These are phyloP conservation scores for Hericium coralloides DNA, from an alignment of 768 basidiomycete species.

Conservation along the genomic window DNA sequence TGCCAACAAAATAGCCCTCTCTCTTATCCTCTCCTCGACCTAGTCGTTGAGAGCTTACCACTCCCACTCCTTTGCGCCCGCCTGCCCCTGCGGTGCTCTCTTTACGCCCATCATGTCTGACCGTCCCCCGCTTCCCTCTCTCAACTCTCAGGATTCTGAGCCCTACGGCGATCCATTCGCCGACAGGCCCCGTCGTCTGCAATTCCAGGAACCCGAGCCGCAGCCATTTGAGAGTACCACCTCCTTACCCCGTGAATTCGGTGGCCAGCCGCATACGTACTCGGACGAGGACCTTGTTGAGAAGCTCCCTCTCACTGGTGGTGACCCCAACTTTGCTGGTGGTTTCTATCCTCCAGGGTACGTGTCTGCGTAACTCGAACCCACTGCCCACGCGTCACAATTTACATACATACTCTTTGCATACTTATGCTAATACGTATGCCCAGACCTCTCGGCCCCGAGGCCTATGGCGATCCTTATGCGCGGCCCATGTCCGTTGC, in stretches of 20 bases:
- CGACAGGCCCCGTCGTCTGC: conserved; percentile 53
- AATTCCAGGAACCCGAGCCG: conserved; percentile 50
- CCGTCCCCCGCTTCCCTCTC: conserved; percentile 19
- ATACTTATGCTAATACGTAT: no score
- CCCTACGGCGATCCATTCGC: conserved; percentile 60
- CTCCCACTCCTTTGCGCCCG: background rate
- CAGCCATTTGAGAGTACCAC: conserved; percentile 52
- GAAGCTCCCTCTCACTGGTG: conserved; percentile 65
- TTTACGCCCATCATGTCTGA: conserved; percentile 16
- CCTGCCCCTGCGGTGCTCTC: background rate
- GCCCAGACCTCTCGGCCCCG: conserved; percentile 38
- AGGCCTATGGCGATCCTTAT: conserved; percentile 61
- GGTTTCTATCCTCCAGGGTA: conserved; percentile 74
- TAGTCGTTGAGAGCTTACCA: background rate
- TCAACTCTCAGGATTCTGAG: conserved; percentile 28
- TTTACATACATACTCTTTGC: no score
- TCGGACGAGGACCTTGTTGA: conserved; percentile 68
- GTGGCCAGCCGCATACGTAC: conserved; percentile 29
- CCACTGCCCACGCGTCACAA: background rate
- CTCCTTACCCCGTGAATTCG: conserved; percentile 46
- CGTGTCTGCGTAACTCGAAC: conserved; percentile 21
- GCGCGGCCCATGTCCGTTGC: conserved; percentile 33
- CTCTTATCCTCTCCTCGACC: background rate
- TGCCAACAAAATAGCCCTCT: conserved; percentile 9
- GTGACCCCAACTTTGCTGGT: conserved; percentile 38